Base-by-base conservation (phyloP, 805 yeast species). In the Myxozyma lipomycoides region DNA sequence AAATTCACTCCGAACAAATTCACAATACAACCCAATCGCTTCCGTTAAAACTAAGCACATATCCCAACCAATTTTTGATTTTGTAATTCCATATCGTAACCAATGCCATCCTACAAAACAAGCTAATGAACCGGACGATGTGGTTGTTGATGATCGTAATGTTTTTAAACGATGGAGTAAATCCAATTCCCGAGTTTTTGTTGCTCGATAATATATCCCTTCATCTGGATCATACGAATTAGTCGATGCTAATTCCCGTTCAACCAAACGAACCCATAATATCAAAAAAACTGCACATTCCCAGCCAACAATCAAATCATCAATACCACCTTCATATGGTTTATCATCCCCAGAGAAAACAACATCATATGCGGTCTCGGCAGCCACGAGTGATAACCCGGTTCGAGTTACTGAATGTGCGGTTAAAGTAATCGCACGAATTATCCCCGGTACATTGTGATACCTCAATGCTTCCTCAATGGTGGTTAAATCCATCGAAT, bases 41-140 rank as follows among this genome's bases (percentile, higher is more conserved):
- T 37, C 40, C 40, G 15, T 9, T 21, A 21, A 18, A 7, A 37
- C 23, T 9, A 12, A 18, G 7, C 40, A 12, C 19, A 37, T 9
- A 7, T n/a, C 40, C 40, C 40, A 37, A 9, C 15, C 40, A 18
- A 12, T 7, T 12, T 28, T 7, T 7, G 12, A 9, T 12, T 12
- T 28, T 1, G 25, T 40, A n/a, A 55, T 51, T 17, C 54, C 54
- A 34, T 46, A 37, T 21, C 51, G 34, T 5, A 49, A 28, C 57
- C 57, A 53, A 54, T 55, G 49, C 24, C 48, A 41, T 3, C 55
- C 57, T 12, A 53, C 46, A 42, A 53, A 53, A 3, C 45, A 48
- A 1, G 43, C 19, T 6, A 53, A 28, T 10, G 38, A 9, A 17
- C n/a, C 6, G 6, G 32, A n/a, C 46, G 25, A 15, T 30, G 39